Evolutionary conservation across 768 basidiomycete species (phyloP).

Genomic region (Suillus tomentosus): DNA sequence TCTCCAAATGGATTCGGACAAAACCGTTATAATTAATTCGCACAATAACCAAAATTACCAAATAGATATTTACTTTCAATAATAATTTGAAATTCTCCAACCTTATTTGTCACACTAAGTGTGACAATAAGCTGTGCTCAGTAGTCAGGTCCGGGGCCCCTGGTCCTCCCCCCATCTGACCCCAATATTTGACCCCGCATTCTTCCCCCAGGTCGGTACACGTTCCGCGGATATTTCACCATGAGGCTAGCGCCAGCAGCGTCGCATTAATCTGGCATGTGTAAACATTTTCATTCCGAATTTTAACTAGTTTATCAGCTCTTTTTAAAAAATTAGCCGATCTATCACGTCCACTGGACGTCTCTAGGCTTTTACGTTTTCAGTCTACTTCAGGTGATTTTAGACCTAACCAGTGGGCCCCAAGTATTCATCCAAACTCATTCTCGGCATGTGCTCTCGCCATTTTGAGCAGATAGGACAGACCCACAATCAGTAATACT

Average conservation of each 20-base stretch:
- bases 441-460: conserved; percentile 12
- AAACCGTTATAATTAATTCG: conserved; percentile 15
- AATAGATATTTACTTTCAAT: conserved; percentile 10
- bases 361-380: conserved; percentile 17
- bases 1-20: conserved; percentile 17
- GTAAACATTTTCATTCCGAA: neutral
- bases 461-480: conserved; percentile 26
- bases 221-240: conserved; percentile 2
- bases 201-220: conserved; percentile 1
- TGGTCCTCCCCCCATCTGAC: conserved; percentile 1
- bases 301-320: neutral
- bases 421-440: conserved; percentile 9
- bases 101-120: conserved; percentile 8
- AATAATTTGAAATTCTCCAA: conserved; percentile 25
- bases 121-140: conserved; percentile 1
- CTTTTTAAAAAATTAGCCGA: neutral
- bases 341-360: conserved; percentile 4
- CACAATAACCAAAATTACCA: conserved; percentile 8
- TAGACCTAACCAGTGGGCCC: conserved; percentile 2
- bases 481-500: conserved; percentile 29
- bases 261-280: neutral
- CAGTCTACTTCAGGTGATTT: conserved; percentile 17
- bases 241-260: neutral
- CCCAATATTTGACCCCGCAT: conserved; percentile 11
- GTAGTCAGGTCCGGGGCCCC: conserved; percentile 1